Evolutionary conservation across 2,329 filamentous ascomycete genomes (phyloP), one percentile per base, ranked within the genome.

Genomic region (Xylariales sp.): DNA sequence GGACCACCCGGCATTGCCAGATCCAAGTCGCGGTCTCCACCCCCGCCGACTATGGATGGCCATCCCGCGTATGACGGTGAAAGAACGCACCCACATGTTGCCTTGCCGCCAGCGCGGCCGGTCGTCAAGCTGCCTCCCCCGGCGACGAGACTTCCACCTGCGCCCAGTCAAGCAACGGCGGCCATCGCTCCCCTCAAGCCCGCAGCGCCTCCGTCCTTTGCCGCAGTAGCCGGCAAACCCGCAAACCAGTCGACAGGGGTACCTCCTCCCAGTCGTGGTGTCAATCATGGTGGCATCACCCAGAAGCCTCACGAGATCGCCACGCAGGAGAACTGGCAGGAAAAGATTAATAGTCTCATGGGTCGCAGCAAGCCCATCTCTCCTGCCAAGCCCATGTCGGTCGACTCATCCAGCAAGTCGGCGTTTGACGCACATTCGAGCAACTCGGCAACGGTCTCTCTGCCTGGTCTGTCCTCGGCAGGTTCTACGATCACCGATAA

Each of bases 91-190:
- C 86, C 86, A 3, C 75, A 82, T 43, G 85, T 90, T 6, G 80
- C 78, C 25, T 65, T 90, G 7, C 86, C 86, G 0, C 77, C 70
- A 27, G 79, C 81, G 6, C 74, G 83, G 41, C 87, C 88, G 22
- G 76, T 88, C 19, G 90, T 97, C 10, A 88, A 84, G 57, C 74
- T 97, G 4, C 90, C 88, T 3, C 88, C 86, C 6, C 31, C 86
- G 21, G 75, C 87, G 16, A 89, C 95, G 15, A 86, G 83, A 56
- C 73, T 95, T 4, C 88, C 86, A 3, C 86, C 86, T 5, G 56
- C 69, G 16, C 58, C 67, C 14, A 59, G 64, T 36, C 56, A 67
- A 16, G 56, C 60, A 42, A 58, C 67, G 33, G 64, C 68, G 27
- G 56, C 51, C 7, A 51, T 51, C 52, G 63, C 37, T 2, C 45